Base-by-base conservation (phyloP, 2,329 filamentous ascomycete genomes). In the Ascomycota sp. region DNA sequence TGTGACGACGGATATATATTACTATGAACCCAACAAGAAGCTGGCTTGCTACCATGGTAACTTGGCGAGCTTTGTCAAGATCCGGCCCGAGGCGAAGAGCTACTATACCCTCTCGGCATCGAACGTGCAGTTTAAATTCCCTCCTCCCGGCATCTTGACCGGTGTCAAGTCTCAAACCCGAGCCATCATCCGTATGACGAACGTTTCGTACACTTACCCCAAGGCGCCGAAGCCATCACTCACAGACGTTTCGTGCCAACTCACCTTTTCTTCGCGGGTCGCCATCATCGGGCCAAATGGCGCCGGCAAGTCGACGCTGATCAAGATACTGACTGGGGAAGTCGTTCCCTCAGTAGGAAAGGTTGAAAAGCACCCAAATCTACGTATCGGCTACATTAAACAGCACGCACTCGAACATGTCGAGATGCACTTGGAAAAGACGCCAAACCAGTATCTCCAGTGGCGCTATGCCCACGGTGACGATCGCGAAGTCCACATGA, bases 371-470 rank as follows among this genome's bases (percentile, higher is more conserved):
- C 89, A 98, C 53, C 89, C 89, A 41, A 98, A 98, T 53, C 59
- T 98, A 47, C 85, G 89, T 65, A 94, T 98, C 44, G 89, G 89
- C 32, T 98, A 98, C 63, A 95, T 98, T 62, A 95, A 95, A 63
- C 89, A 98, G 61, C 89, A 98, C 55, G 89, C 89, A 27, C 67
- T 98, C 9, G 89, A 98, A 63, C 89, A 98, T 69, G 89, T 98
- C 8, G 86, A 98, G 59, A 93, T 94, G 86, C 89, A 98, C 49
- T 63, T 95, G 42, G 89, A 98, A 57, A 98, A 98, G 70, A 98
- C 89, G 0, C 89, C 89, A 25, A 95, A 93, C 52, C 89, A 98
- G 57, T 98, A 98, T 49, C 68, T 98, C 22, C 89, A 95, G 57
- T 98, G 89, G 89, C 80, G 89, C 44, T 98, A 95, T 50, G 81